Evolutionary conservation across 495 filamentous ascomycete genomes (phyloP), one percentile per base, ranked within the genome.

Genomic region (Durotheca rogersii): DNA sequence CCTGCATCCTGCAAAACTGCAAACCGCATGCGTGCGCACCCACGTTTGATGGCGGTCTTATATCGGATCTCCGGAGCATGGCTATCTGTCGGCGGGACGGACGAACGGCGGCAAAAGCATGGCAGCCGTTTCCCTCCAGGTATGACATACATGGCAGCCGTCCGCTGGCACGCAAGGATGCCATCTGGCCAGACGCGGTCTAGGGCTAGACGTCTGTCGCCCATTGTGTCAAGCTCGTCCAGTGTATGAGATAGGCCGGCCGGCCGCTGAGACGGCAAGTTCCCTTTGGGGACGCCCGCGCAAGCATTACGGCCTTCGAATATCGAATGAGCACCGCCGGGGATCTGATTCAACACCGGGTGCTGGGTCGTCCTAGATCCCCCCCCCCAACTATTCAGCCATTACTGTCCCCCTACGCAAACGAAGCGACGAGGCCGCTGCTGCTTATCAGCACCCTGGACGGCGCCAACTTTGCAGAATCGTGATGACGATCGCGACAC

Each of bases 71-170:
- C 11, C 37, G 31, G 32, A 14, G 14, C 4, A 32, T 18, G 23
- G 4, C 38, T 47, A 52, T 49, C 36, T 54, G 12, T 50, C 31
- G 41, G 33, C 43, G 32, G 45, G 41, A 12, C 56, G 56, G 56
- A 33, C 41, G 50, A 59, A 47, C 45, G 56, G 56, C 56, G 50
- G 11, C 33, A 27, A n/a, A 46, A 58, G 21, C 50, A 32, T 27
- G 23, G 23, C 47, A 50, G 46, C 45, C 45, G 41, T 51, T 38
- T 47, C 27, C 35, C 45, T 55, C 23, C 23, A 27, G 23, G 23
- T 50, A 58, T 58, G 54, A 44, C 49, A 49, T 58, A 49, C 44
- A 53, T 46, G 9, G 17, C 49, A 7, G 31, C 34, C 23, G 27
- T 17, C 41, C 46, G 38, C 42, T 39, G 36, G 39, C 46, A 40